phyloP scores from a whole-genome alignment of 805 yeast species.

The Lipomyces sp. region DNA sequence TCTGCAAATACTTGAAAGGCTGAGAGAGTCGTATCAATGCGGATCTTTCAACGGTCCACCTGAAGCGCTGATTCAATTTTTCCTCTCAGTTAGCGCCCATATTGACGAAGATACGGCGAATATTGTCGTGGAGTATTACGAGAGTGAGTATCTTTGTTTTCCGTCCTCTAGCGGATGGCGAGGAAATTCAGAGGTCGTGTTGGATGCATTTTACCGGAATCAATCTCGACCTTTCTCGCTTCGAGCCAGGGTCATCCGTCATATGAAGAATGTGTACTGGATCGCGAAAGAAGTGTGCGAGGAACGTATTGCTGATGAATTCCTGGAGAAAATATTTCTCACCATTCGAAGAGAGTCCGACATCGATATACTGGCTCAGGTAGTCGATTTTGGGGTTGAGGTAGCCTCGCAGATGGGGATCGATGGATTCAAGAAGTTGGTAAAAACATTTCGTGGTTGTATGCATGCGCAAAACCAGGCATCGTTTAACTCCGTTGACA shows the following conservation, averaged over 20 bases:
- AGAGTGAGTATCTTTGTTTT: constrained; percentile 58
- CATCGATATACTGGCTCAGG: constrained; percentile 43
- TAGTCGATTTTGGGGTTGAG: constrained; percentile 40
- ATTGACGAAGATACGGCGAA: constrained; percentile 50
- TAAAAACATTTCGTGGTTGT: constrained; percentile 29
- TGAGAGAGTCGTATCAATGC: constrained; percentile 45
- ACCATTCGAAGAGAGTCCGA: constrained; percentile 42
- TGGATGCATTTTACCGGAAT: constrained; percentile 53
- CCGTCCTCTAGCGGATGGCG: constrained; percentile 60
- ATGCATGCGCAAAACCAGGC: constrained; percentile 43
- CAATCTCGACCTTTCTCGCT: constrained; percentile 38
- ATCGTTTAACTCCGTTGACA: neutral
- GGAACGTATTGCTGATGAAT: constrained; percentile 44
- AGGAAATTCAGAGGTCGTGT: constrained; percentile 51
- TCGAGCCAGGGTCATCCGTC: constrained; percentile 39
- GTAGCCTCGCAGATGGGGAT: constrained; percentile 38
- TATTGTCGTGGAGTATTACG: constrained; percentile 55
- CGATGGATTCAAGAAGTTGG: constrained; percentile 14
- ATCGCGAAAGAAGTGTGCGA: constrained; percentile 46
- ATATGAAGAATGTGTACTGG: constrained; percentile 49
- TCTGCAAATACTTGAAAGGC: constrained; percentile 42
- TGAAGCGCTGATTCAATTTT: constrained; percentile 51
- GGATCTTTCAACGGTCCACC: constrained; percentile 51
- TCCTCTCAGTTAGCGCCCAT: constrained; percentile 48
- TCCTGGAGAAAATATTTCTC: constrained; percentile 46